phyloP scores from a whole-genome alignment of 495 filamentous ascomycete genomes.

The Trichoderma parareesei region DNA sequence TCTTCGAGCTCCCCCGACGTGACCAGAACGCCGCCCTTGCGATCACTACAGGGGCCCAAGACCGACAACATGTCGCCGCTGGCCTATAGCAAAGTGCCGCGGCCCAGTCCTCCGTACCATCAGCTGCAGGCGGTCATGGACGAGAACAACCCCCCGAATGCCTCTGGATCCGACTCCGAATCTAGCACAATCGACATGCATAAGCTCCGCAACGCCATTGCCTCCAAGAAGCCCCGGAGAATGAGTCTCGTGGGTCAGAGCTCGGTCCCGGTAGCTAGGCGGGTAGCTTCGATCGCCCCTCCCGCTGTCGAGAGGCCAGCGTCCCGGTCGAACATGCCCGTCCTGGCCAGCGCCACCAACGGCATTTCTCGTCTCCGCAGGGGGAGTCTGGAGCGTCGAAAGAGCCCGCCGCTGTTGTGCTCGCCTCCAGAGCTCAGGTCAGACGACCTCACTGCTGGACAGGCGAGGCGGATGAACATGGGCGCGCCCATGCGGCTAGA shows the following conservation, averaged over 20 bases:
- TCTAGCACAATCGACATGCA: slow-evolving; percentile 30
- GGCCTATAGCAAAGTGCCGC: slow-evolving; percentile 11
- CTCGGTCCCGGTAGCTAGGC: slow-evolving; percentile 21
- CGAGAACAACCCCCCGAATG: slow-evolving; percentile 32
- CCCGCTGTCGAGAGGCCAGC: neutral
- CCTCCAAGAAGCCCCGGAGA: slow-evolving; percentile 34
- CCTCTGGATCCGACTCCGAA: slow-evolving; percentile 33
- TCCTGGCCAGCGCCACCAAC: slow-evolving; percentile 33
- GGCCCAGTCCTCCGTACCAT: slow-evolving; percentile 15
- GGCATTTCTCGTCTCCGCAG: slow-evolving; percentile 37
- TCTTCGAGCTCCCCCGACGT: slow-evolving; percentile 39
- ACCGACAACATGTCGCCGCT: slow-evolving; percentile 34
- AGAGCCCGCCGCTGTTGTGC: slow-evolving; percentile 37
- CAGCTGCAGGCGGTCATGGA: slow-evolving; percentile 20
- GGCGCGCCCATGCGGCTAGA: slow-evolving; percentile 26
- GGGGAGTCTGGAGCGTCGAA: slow-evolving; percentile 30
- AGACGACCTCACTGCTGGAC: slow-evolving; percentile 30
- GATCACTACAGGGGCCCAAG: slow-evolving; percentile 14
- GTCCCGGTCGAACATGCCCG: slow-evolving; percentile 19
- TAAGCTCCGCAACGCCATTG: slow-evolving; percentile 38
- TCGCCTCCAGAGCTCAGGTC: slow-evolving; percentile 28
- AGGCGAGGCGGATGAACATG: slow-evolving; percentile 39
- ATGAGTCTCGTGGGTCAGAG: slow-evolving; percentile 26
- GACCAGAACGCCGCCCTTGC: slow-evolving; percentile 53
- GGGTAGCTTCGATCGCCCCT: slow-evolving; percentile 29